Conservation (phyloP, 345 rosid genomes). For the Euclidium syriacum region DNA sequence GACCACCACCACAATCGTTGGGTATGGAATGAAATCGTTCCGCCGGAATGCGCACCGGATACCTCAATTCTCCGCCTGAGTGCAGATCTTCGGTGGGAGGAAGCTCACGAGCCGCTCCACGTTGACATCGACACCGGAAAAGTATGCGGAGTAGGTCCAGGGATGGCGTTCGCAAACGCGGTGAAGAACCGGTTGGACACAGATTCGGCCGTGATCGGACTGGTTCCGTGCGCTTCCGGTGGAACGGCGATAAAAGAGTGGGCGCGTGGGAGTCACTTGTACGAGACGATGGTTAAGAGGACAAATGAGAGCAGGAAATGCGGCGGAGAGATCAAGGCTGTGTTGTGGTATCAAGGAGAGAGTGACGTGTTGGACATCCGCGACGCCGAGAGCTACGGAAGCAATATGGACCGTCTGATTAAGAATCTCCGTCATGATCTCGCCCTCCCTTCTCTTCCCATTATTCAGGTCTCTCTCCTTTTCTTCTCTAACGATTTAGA, state of each 20-base stretch:
- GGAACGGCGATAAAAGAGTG: constrained; percentile 85
- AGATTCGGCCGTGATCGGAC: constrained; percentile 31
- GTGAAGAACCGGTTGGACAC: constrained; percentile 27
- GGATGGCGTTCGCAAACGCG: constrained; percentile 76
- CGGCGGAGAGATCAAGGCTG: constrained; percentile 62
- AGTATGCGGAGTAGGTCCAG: constrained; percentile 83
- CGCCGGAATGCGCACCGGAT: constrained; percentile 53
- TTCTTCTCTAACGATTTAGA: background rate
- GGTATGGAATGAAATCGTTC: constrained; percentile 64
- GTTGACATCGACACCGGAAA: constrained; percentile 60
- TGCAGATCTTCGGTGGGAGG: constrained; percentile 63
- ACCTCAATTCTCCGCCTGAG: constrained; percentile 55
- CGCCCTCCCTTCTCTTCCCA: constrained; percentile 63
- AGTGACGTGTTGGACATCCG: constrained; percentile 52
- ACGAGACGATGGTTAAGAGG: constrained; percentile 68
- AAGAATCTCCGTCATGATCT: constrained; percentile 61
- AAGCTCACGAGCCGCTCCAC: constrained; percentile 76
- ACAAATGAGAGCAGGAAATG: constrained; percentile 47
- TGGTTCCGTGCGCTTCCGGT: constrained; percentile 87
- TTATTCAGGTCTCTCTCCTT: constrained; percentile 50
- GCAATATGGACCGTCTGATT: constrained; percentile 54
- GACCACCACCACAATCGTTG: constrained; percentile 34
- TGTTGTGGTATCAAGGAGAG: constrained; percentile 96
- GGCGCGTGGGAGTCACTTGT: constrained; percentile 65
- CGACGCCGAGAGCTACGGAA: constrained; percentile 59